Conservation (phyloP, 2,329 filamentous ascomycete genomes). For the Scopulariopsis brevicaulis region DNA sequence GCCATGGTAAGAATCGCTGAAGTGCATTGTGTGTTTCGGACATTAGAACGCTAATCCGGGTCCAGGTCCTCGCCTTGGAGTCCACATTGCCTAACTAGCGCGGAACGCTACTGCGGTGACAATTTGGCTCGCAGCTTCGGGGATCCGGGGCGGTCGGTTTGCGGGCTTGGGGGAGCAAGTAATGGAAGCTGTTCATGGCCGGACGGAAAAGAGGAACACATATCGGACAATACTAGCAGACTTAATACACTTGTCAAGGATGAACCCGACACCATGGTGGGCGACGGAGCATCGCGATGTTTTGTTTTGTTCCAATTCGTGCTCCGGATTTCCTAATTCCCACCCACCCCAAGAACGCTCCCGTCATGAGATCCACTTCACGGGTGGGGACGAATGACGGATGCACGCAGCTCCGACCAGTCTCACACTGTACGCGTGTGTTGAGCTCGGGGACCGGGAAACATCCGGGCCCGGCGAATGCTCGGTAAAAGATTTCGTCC, state of each 20-base stretch:
- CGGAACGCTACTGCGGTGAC: not conserved
- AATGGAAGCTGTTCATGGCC: not conserved
- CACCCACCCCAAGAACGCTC: not conserved
- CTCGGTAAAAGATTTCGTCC: slow-evolving; percentile 8
- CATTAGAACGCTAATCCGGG: not conserved
- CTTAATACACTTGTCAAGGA: not conserved
- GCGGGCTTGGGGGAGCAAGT: not conserved
- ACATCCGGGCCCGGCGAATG: slow-evolving; percentile 7
- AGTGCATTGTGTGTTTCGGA: slow-evolving; percentile 1
- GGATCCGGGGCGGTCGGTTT: not conserved
- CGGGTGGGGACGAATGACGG: not conserved
- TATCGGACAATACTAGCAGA: not conserved
- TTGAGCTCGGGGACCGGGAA: not conserved
- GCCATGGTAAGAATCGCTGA: slow-evolving; percentile 55
- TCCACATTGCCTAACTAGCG: slow-evolving; percentile 7
- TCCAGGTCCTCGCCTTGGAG: slow-evolving; percentile 41
- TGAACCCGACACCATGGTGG: not conserved
- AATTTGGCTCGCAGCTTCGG: not conserved
- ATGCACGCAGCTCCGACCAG: not conserved
- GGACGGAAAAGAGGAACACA: not conserved
- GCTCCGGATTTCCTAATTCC: not conserved
- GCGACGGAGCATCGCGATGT: not conserved
- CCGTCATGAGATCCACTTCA: not conserved
- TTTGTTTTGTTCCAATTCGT: not conserved
- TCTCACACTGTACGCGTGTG: not conserved